These are phyloP conservation scores for Cryptomeria japonica DNA, from an alignment of 75 land plant genomes.

Conservation along the genomic window DNA sequence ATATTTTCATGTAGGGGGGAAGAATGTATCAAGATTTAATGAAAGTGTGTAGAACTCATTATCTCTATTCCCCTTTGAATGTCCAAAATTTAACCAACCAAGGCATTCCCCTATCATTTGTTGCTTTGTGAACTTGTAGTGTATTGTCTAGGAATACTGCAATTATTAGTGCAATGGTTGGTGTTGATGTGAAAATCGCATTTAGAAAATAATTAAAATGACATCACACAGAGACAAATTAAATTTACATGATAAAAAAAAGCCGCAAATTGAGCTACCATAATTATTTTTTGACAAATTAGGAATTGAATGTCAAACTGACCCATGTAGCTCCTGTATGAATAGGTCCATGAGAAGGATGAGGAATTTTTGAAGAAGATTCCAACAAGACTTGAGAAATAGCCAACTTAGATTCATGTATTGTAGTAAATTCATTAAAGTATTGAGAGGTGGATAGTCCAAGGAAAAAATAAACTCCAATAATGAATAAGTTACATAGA, in stretches of 20 bases:
- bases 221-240: slow-evolving; percentile 7
- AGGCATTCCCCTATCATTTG: slow-evolving; percentile 70
- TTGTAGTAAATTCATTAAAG: slow-evolving; percentile 35
- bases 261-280: neutral
- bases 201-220: slow-evolving; percentile 92
- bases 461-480: slow-evolving; percentile 69
- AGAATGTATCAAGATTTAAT: slow-evolving; percentile 61
- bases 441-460: slow-evolving; percentile 78
- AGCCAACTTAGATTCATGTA: neutral
- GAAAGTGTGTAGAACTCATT: slow-evolving; percentile 84
- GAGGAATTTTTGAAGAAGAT: neutral
- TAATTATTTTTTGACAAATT: neutral
- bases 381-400: neutral
- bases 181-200: slow-evolving; percentile 69
- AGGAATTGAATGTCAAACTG: slow-evolving; percentile 6
- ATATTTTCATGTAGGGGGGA: neutral
- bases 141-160: slow-evolving; percentile 81
- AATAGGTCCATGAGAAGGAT: slow-evolving; percentile 66
- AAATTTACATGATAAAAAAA: neutral
- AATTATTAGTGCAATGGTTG: slow-evolving; percentile 72
- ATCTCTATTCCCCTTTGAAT: slow-evolving; percentile 55
- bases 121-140: slow-evolving; percentile 34
- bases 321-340: slow-evolving; percentile 67
- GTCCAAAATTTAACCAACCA: slow-evolving; percentile 77
- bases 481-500: slow-evolving; percentile 63